Evolutionary conservation across 2,329 filamentous ascomycete genomes (phyloP).

Genomic region (Hypoxylon rubiginosum): DNA sequence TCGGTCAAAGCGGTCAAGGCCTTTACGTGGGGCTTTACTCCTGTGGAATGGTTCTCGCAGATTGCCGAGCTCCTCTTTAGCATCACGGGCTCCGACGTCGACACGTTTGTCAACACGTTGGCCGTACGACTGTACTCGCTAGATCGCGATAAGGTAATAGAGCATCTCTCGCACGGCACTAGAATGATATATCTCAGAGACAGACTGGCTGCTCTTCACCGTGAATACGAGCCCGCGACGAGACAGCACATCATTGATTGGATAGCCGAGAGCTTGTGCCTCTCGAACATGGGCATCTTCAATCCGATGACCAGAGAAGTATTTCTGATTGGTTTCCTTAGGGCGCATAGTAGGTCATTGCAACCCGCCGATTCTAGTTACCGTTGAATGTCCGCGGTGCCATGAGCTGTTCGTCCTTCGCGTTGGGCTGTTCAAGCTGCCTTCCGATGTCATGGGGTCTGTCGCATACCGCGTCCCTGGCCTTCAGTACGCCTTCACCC

Average conservation of each 20-base stretch:
- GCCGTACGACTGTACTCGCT: constrained; percentile 13
- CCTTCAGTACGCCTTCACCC: constrained; percentile 1
- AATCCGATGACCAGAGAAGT: background rate
- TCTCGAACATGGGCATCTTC: background rate
- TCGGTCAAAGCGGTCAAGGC: background rate
- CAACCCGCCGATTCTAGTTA: background rate
- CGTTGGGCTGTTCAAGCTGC: constrained; percentile 6
- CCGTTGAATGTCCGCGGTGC: constrained; percentile 1
- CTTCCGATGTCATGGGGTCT: background rate
- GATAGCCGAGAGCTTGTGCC: constrained; percentile 2
- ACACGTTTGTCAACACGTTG: constrained; percentile 8
- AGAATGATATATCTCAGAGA: background rate
- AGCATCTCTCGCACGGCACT: background rate
- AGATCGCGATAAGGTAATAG: background rate
- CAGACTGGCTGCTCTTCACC: background rate
- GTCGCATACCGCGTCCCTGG: constrained; percentile 18
- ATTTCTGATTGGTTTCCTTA: constrained; percentile 1
- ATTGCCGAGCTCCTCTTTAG: background rate
- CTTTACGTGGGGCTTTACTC: background rate
- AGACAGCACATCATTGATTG: background rate
- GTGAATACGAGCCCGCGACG: background rate
- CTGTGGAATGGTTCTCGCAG: background rate
- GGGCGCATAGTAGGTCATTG: background rate
- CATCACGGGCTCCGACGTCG: constrained; percentile 1
- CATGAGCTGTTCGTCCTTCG: constrained; percentile 9